phyloP scores from a whole-genome alignment of 2,329 filamentous ascomycete genomes.

The Monilinia laxa region DNA sequence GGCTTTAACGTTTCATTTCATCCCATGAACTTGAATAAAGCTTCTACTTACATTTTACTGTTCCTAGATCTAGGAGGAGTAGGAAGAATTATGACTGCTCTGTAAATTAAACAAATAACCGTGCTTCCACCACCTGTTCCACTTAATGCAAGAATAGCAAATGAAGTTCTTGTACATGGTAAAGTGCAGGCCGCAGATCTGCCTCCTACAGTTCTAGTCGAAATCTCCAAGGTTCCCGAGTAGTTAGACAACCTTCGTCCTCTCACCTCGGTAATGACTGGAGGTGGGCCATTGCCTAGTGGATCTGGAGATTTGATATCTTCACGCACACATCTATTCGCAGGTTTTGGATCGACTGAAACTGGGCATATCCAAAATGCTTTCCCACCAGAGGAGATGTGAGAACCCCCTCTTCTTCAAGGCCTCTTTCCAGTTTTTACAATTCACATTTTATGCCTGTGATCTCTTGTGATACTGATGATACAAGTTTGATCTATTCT shows the following conservation, averaged over 20 bases:
- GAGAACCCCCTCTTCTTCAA: background rate
- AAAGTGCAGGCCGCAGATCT: background rate
- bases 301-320: slow-evolving; percentile 6
- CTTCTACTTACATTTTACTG: background rate
- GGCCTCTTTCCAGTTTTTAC: background rate
- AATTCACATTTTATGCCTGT: background rate
- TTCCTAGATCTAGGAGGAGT: slow-evolving; percentile 14
- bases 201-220: slow-evolving; percentile 12
- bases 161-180: slow-evolving; percentile 10
- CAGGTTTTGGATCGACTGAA: slow-evolving; percentile 13
- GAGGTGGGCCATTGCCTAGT: slow-evolving; percentile 12
- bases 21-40: background rate
- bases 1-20: background rate
- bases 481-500: no score
- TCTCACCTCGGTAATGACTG: background rate
- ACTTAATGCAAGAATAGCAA: background rate
- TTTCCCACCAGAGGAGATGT: slow-evolving; percentile 6
- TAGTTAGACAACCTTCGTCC: slow-evolving; percentile 5
- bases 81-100: background rate
- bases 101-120: slow-evolving; percentile 2
- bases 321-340: background rate
- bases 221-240: slow-evolving; percentile 10
- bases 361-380: background rate
- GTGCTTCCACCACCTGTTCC: slow-evolving; percentile 13
- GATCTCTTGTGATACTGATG: no score